phyloP scores from a whole-genome alignment of 345 rosid genomes.

The rapeseed (Brassica napus) region DNA sequence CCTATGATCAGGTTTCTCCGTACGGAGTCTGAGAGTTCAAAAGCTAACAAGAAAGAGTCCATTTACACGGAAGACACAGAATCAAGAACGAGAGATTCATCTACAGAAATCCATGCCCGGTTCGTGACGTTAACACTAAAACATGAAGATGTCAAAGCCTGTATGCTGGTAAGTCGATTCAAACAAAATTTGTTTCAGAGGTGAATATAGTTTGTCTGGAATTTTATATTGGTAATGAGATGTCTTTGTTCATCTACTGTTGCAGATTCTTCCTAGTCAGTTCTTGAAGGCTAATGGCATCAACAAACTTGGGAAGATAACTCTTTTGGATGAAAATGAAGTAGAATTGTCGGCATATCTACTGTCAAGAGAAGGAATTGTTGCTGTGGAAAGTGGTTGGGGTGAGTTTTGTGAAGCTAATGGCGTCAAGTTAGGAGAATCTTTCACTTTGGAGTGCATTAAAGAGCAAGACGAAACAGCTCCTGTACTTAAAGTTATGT shows the following conservation, averaged over 20 bases:
- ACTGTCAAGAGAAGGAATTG: not conserved
- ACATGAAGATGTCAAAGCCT: constrained; percentile 7
- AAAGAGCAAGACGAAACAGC: not conserved
- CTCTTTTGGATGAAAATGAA: not conserved
- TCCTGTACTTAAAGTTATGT: not conserved
- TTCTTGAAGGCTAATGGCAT: constrained; percentile 17
- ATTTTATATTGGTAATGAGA: not conserved
- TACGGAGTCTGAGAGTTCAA: not conserved
- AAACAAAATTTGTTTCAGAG: not conserved
- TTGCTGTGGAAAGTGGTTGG: not conserved
- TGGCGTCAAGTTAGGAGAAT: not conserved
- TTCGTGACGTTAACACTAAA: constrained; percentile 7
- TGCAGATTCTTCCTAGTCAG: constrained; percentile 21
- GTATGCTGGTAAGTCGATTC: constrained; percentile 4
- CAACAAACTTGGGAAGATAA: constrained; percentile 19
- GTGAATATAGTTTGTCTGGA: not conserved
- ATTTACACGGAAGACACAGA: not conserved
- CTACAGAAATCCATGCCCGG: not conserved
- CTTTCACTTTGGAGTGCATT: not conserved
- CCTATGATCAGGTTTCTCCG: not conserved
- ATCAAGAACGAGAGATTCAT: not conserved
- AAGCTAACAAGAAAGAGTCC: not conserved
- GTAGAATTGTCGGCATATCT: not conserved
- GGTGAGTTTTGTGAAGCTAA: not conserved
- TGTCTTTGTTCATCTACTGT: not conserved